These are phyloP conservation scores for Microbotryum lychnidis-dioicae DNA, from an alignment of 1,284 basidiomycete species.

Conservation along the genomic window DNA sequence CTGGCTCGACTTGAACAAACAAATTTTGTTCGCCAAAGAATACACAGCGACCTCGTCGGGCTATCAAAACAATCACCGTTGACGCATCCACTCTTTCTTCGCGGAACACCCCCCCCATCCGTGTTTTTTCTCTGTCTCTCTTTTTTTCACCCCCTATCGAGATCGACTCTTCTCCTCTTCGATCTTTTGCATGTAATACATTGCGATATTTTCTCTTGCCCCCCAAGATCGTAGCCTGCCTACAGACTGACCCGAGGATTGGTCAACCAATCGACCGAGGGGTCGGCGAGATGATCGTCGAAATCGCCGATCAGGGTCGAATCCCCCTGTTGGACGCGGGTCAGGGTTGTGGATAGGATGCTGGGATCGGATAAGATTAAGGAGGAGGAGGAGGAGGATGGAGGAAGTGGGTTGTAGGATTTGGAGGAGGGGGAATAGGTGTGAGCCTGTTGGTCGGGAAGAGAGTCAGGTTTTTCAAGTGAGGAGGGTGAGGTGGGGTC, in stretches of 20 bases:
- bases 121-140: background rate
- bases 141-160: background rate
- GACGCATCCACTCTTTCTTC: background rate
- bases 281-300: conserved; percentile 67
- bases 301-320: conserved; percentile 60
- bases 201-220: no score
- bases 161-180: background rate
- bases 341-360: conserved; percentile 46
- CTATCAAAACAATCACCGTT: conserved; percentile 31
- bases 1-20: conserved; percentile 30
- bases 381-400: background rate
- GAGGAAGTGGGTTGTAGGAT: conserved; percentile 39
- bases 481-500: background rate
- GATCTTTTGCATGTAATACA: background rate
- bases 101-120: no score
- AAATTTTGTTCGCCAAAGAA: conserved; percentile 24
- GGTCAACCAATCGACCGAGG: conserved; percentile 48
- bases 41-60: conserved; percentile 28
- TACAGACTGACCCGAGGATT: conserved; percentile 21
- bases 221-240: no score
- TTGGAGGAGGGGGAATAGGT: background rate
- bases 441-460: background rate
- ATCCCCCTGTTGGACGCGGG: conserved; percentile 47
- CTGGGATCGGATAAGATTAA: conserved; percentile 43
- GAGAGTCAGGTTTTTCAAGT: background rate